Evolutionary conservation across 2,329 filamentous ascomycete species (phyloP), one percentile per base, ranked within the genome.

Genomic region (Nigrospora sphaerica): DNA sequence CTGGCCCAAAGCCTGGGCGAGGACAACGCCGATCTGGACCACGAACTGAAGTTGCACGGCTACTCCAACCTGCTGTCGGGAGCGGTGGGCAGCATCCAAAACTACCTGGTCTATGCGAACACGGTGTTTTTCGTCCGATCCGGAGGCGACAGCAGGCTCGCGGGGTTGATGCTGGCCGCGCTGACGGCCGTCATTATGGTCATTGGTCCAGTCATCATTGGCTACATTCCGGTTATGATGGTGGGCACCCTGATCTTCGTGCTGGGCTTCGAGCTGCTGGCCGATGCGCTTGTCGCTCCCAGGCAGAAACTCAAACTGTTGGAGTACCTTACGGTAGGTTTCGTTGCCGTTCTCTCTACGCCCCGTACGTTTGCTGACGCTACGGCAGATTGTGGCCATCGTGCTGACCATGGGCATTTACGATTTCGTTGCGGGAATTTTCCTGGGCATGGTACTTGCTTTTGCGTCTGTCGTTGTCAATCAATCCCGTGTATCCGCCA

Each of bases 101-200:
- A 98, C 64, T 98, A 98, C 60, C 78, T 98, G 2, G 93, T 98
- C 1, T 98, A 97, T 59, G 92, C 92, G 48, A 98, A 98, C 62
- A 96, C 90, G 52, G 80, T 95, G n/a, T 82, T 98, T 47, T 97
- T 98, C 66, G 95, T 97, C 62, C 82, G 87, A 23, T 95, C 90
- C 40, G 93, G 93, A 14, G 93, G 92, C 17, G 82, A 95, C 61
- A 91, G 82, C 57, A 83, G 93, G 42, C 70, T 95, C 39, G 93
- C 91, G 10, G 93, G 93, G 3, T 76, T 91, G 23, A 79, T 96
- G 72, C 77, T 98, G 43, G 93, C 93, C 1, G 68, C 76, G 18
- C 80, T 86, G 6, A 98, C 93, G 0, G 81, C 84, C 57, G 83
- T 83, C 3, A 80, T 97, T 37, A 85, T 96, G 80, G 71, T 93